Percentiles rank a stretch among this genome's conserved stretches.
phyloP scores from a whole-genome alignment of 1,284 basidiomycete species.

The Apiotrichum akiyoshidainum region DNA sequence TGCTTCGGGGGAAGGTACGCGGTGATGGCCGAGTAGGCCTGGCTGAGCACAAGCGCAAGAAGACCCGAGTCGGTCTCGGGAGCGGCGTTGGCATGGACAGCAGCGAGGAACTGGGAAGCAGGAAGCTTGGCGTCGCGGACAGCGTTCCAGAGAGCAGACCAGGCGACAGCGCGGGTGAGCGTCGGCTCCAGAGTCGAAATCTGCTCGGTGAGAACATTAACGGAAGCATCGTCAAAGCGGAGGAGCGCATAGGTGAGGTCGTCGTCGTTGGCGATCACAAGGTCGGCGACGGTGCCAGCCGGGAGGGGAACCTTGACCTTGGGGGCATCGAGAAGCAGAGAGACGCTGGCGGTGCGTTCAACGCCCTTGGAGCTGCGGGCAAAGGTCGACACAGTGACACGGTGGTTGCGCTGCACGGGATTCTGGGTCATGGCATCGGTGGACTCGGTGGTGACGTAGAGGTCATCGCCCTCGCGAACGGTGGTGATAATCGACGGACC shows the following conservation, averaged over 20 bases:
- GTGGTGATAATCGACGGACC: constrained; percentile 13
- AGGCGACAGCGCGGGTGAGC: constrained; percentile 13
- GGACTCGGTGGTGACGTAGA: constrained; percentile 10
- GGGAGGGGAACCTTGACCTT: constrained; percentile 10
- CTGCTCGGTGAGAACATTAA: constrained; percentile 6
- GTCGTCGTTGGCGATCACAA: constrained; percentile 15
- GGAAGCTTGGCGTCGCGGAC: constrained; percentile 13
- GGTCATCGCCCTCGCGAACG: constrained; percentile 8
- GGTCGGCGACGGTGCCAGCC: constrained; percentile 2
- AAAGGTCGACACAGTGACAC: constrained; percentile 13
- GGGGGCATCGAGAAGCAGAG: constrained; percentile 7
- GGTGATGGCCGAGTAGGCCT: background rate
- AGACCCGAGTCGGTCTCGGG: constrained; percentile 10
- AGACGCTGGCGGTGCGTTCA: constrained; percentile 11
- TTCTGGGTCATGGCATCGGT: constrained; percentile 4
- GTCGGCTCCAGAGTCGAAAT: constrained; percentile 7
- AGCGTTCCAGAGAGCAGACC: constrained; percentile 14
- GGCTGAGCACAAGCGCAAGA: constrained; percentile 3
- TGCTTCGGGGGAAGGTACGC: background rate
- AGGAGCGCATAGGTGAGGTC: constrained; percentile 14
- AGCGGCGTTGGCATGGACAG: constrained; percentile 2
- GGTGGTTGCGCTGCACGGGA: constrained; percentile 10
- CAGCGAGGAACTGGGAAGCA: constrained; percentile 3
- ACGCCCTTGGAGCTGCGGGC: background rate
- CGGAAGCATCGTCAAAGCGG: constrained; percentile 12